A percentile compares a stretch with the other conserved stretches of the same genome.
These are phyloP conservation scores for Prunella vulgaris DNA, from an alignment of 257 asterid species.

Conservation along the genomic window DNA sequence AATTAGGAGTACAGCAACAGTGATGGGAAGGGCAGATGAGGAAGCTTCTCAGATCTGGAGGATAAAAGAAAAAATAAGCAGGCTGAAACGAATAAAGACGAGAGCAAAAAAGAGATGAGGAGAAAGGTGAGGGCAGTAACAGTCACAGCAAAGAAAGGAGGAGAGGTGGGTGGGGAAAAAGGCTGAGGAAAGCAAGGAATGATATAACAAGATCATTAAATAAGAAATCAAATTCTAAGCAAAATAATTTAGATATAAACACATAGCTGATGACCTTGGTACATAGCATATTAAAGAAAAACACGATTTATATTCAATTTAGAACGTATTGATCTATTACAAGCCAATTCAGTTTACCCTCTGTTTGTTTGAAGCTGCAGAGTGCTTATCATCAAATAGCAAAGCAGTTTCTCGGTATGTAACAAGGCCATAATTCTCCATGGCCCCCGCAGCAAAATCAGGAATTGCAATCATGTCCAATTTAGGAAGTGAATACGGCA, in stretches of 20 bases:
- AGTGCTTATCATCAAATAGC: conserved; percentile 89
- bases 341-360: conserved; percentile 47
- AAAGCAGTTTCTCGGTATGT: conserved; percentile 90
- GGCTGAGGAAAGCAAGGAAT: background rate
- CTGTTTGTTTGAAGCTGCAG: conserved; percentile 98
- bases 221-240: background rate
- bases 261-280: background rate
- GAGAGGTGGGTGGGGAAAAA: too few relatives aligned
- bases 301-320: background rate
- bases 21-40: background rate
- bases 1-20: background rate
- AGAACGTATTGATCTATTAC: conserved; percentile 3
- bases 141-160: background rate
- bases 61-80: too few relatives aligned
- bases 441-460: conserved; percentile 97
- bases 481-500: conserved; percentile 90
- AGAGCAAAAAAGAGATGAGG: background rate
- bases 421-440: conserved; percentile 97
- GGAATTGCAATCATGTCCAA: conserved; percentile 98
- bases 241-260: background rate
- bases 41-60: background rate
- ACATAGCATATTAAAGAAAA: background rate
- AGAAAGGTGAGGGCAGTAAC: background rate
- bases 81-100: too few relatives aligned
- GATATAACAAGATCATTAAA: background rate